Conservation (phyloP, 805 yeast species). For the Monosporozyma yasuniensis region DNA sequence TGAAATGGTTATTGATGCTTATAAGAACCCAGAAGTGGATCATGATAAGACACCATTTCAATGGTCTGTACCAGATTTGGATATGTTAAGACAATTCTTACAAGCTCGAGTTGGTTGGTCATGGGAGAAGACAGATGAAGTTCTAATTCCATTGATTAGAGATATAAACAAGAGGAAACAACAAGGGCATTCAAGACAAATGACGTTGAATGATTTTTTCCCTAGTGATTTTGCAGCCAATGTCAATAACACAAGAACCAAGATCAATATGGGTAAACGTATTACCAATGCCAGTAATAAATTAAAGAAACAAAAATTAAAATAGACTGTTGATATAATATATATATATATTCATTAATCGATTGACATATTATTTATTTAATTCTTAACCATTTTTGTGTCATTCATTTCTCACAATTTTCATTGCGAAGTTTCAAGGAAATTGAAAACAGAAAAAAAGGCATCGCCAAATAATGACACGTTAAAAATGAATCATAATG, state of each 20-base stretch:
- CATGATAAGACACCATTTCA: conserved; percentile 63
- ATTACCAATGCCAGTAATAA: conserved; percentile 49
- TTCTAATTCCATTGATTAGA: conserved; percentile 74
- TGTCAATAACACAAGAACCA: conserved; percentile 22
- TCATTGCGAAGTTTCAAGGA: not conserved
- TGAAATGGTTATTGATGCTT: conserved; percentile 59
- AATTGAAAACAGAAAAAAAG: not conserved
- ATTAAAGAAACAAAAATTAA: conserved; percentile 26
- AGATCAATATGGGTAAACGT: conserved; percentile 49
- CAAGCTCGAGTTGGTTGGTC: conserved; percentile 73
- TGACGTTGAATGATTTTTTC: conserved; percentile 58
- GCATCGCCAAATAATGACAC: not conserved
- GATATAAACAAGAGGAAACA: conserved; percentile 59
- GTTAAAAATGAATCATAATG: not conserved
- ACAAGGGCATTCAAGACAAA: conserved; percentile 40
- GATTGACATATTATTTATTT: too few relatives aligned
- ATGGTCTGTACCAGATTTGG: conserved; percentile 89
- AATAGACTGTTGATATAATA: not conserved
- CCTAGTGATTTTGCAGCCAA: conserved; percentile 46
- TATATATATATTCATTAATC: not conserved
- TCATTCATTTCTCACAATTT: not conserved
- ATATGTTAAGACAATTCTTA: conserved; percentile 62
- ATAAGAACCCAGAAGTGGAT: conserved; percentile 75
- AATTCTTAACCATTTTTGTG: not conserved
- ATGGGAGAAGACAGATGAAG: conserved; percentile 65